Conservation (phyloP, 75 land plant species). For the Cryptomeria japonica region DNA sequence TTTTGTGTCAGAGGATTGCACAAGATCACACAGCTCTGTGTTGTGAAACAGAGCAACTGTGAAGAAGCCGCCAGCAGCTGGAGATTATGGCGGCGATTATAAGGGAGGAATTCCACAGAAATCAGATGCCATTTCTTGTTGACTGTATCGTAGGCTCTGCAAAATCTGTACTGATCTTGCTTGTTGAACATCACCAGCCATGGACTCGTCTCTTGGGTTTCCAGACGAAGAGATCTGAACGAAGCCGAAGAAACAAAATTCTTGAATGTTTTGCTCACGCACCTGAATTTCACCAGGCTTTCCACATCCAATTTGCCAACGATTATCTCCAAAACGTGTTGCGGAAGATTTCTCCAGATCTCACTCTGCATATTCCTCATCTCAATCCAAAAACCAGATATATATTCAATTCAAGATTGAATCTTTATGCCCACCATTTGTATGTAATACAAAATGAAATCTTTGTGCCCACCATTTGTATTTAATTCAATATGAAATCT, state of each 20-base stretch:
- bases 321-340: background rate
- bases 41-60: background rate
- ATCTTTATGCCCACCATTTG: too few relatives aligned
- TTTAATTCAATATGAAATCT: too few relatives aligned
- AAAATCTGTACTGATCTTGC: background rate
- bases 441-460: too few relatives aligned
- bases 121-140: background rate
- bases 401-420: too few relatives aligned
- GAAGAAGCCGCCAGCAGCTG: background rate
- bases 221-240: background rate
- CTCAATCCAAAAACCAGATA: background rate
- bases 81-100: background rate
- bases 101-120: background rate
- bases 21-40: background rate
- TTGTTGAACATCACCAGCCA: background rate
- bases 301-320: background rate
- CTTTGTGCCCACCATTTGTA: too few relatives aligned
- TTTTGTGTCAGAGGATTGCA: background rate
- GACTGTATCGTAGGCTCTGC: background rate
- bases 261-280: background rate
- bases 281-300: background rate
- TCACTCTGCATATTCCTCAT: background rate
- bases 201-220: background rate
- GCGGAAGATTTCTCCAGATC: background rate
- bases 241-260: background rate